Percentiles rank a stretch among this genome's conserved stretches.
phyloP scores from a whole-genome alignment of 371 early-diverging fungal genomes.

The Circinella umbellata region DNA sequence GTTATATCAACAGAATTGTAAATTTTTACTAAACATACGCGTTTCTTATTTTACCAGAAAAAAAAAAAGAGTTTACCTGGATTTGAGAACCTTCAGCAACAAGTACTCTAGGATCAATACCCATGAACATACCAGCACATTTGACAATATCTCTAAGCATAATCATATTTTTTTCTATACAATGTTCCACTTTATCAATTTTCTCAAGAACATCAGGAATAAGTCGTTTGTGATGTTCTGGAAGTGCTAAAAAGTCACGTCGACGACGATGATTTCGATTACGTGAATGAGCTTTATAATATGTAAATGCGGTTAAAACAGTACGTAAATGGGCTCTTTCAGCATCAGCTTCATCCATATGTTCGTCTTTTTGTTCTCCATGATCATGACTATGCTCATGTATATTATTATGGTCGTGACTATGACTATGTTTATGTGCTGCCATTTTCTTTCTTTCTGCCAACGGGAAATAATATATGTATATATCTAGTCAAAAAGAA shows the following conservation, averaged over 20 bases:
- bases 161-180: conserved; percentile 50
- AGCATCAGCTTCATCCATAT: conserved; percentile 23
- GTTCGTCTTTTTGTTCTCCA: conserved; percentile 5
- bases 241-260: conserved; percentile 66
- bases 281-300: conserved; percentile 72
- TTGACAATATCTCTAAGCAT: conserved; percentile 54
- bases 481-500: no score
- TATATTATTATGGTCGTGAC: neutral
- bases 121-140: conserved; percentile 42
- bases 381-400: conserved; percentile 8
- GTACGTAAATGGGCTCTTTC: conserved; percentile 59
- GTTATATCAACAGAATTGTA: no score
- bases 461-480: no score
- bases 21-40: no score
- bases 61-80: neutral
- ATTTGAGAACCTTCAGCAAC: conserved; percentile 49
- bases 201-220: conserved; percentile 58
- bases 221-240: conserved; percentile 69
- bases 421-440: conserved; percentile 1
- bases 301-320: conserved; percentile 72
- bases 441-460: neutral
- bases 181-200: conserved; percentile 52
- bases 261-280: conserved; percentile 74
- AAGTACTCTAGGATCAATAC: conserved; percentile 48
- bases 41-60: no score